Evolutionary conservation across 139 green algal species (phyloP).

Genomic region (Limnomonas spitsbergensis): DNA sequence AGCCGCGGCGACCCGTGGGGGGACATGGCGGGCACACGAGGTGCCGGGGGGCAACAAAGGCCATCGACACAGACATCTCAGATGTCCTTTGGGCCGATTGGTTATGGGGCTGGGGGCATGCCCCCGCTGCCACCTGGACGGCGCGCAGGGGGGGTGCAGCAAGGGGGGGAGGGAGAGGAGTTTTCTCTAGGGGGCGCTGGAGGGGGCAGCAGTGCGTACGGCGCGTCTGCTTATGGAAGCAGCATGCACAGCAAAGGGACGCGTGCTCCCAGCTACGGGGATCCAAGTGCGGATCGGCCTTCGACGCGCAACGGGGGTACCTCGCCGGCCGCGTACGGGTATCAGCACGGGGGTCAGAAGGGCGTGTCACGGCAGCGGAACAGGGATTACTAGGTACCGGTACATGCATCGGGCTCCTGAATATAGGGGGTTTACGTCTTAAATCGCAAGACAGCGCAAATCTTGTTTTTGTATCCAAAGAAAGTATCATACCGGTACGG

Average conservation of each 20-base stretch:
- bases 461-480: no score
- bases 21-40: neutral
- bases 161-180: neutral
- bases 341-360: neutral
- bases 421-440: no score
- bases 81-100: neutral
- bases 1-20: conserved; percentile 26
- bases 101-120: conserved; percentile 10
- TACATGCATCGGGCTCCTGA: no score
- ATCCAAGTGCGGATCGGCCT: neutral
- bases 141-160: conserved; percentile 6
- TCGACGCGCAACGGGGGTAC: neutral
- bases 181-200: neutral
- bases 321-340: neutral
- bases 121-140: conserved; percentile 27
- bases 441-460: no score
- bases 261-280: neutral
- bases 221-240: neutral
- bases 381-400: conserved; percentile 10
- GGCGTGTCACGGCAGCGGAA: neutral
- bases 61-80: neutral
- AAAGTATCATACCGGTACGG: no score
- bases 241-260: neutral
- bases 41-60: no score
- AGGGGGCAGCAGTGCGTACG: neutral